phyloP scores from a whole-genome alignment of 75 land plant species.

The Selaginella tamariscina region DNA sequence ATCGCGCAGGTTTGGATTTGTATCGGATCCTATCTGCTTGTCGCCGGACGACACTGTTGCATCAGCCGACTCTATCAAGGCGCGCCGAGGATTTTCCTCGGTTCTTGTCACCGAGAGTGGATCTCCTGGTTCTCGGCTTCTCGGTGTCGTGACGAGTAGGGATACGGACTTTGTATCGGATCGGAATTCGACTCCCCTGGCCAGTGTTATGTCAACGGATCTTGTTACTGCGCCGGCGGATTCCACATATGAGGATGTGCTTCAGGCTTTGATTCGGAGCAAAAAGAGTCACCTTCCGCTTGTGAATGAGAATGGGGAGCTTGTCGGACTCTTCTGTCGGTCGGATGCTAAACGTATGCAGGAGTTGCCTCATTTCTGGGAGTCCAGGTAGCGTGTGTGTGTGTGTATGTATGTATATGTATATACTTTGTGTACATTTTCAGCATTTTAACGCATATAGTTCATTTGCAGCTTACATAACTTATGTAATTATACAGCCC shows the following conservation, averaged over 20 bases:
- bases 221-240: conserved; percentile 31
- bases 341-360: conserved; percentile 33
- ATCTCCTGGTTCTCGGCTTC: conserved; percentile 31
- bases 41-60: conserved; percentile 35
- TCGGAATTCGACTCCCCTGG: conserved; percentile 23
- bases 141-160: conserved; percentile 45
- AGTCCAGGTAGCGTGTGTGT: too few relatives aligned
- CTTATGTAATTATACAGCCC: conserved; percentile 24
- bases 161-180: conserved; percentile 34
- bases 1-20: conserved; percentile 41
- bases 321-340: conserved; percentile 41
- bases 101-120: conserved; percentile 65
- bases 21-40: conserved; percentile 31
- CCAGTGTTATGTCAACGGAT: conserved; percentile 44
- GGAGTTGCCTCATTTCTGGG: conserved; percentile 35
- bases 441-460: too few relatives aligned
- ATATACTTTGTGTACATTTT: too few relatives aligned
- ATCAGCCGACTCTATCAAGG: conserved; percentile 15
- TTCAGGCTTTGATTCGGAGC: conserved; percentile 32
- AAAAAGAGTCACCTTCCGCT: conserved; percentile 37
- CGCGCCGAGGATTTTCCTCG: conserved; percentile 21
- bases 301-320: conserved; percentile 32
- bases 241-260: conserved; percentile 39
- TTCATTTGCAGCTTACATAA: too few relatives aligned
- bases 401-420: too few relatives aligned